Percentiles rank a stretch among this genome's conserved stretches.
Conservation (phyloP, 208 protist genomes). For the Crithidia expoeki region DNA sequence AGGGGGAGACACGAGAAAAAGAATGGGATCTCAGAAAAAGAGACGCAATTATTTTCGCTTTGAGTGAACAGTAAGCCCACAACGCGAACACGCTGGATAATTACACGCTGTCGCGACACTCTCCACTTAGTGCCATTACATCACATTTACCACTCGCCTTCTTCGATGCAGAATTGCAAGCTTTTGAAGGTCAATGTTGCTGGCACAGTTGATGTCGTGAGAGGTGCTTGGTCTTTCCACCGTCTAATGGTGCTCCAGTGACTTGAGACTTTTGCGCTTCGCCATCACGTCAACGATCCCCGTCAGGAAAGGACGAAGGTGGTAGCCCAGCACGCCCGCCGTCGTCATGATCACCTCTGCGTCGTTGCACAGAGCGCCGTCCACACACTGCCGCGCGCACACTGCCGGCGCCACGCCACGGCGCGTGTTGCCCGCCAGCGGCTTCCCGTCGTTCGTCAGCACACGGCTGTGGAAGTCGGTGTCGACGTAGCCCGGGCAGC, state of each 20-base stretch:
- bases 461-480: constrained; percentile 83
- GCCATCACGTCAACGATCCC: constrained; percentile 65
- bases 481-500: constrained; percentile 87
- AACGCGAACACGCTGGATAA: too few species aligned
- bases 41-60: too few species aligned
- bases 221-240: too few species aligned
- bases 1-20: not conserved
- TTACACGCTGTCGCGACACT: too few species aligned
- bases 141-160: too few species aligned
- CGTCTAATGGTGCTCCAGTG: constrained; percentile 44
- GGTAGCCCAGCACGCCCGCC: constrained; percentile 71
- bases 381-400: constrained; percentile 62
- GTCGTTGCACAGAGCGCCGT: constrained; percentile 60
- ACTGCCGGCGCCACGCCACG: constrained; percentile 58
- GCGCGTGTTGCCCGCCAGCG: constrained; percentile 44
- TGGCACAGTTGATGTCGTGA: too few species aligned
- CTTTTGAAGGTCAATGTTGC: too few species aligned
- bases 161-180: too few species aligned
- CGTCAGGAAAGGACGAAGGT: constrained; percentile 73
- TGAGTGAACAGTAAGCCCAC: too few species aligned
- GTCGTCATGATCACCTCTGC: constrained; percentile 78
- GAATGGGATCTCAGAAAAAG: not conserved
- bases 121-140: too few species aligned
- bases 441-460: constrained; percentile 40
- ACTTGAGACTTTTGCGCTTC: constrained; percentile 76